phyloP scores from a whole-genome alignment of 2,329 filamentous ascomycete species.

The Colletotrichum lentis region DNA sequence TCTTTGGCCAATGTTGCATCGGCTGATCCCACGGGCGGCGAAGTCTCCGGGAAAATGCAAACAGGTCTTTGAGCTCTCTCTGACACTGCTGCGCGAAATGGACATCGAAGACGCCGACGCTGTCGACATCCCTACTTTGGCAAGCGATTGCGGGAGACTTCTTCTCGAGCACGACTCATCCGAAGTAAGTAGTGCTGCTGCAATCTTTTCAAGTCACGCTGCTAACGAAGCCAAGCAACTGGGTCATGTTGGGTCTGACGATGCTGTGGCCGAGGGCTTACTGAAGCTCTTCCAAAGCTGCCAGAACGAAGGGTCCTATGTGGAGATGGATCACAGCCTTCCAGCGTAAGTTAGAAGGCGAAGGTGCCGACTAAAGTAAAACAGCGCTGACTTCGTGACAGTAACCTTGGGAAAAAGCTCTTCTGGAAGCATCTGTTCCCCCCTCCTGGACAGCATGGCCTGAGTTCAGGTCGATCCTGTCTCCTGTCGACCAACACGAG shows the following conservation, averaged over 20 bases:
- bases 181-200: constrained; percentile 46
- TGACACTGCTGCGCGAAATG: constrained; percentile 52
- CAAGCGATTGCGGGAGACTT: constrained; percentile 44
- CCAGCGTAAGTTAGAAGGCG: constrained; percentile 41
- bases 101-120: constrained; percentile 28
- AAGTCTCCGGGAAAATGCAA: constrained; percentile 49
- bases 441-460: constrained; percentile 47
- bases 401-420: constrained; percentile 52
- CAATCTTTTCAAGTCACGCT: background rate
- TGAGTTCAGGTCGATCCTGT: constrained; percentile 40
- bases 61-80: constrained; percentile 56
- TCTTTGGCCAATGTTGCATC: constrained; percentile 57
- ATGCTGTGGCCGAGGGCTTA: constrained; percentile 47
- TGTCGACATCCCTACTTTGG: constrained; percentile 40
- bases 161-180: constrained; percentile 52
- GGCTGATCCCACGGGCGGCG: constrained; percentile 49
- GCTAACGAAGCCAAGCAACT: constrained; percentile 41
- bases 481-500: constrained; percentile 65
- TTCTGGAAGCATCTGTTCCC: constrained; percentile 75
- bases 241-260: constrained; percentile 44
- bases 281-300: constrained; percentile 48
- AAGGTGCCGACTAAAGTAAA: background rate
- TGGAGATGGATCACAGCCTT: constrained; percentile 33
- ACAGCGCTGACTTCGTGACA: constrained; percentile 28
- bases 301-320: constrained; percentile 30